A percentile compares a stretch with the other conserved stretches of the same genome.
Evolutionary conservation across 139 green algal genomes (phyloP).

Genomic region (Closterium sp.): DNA sequence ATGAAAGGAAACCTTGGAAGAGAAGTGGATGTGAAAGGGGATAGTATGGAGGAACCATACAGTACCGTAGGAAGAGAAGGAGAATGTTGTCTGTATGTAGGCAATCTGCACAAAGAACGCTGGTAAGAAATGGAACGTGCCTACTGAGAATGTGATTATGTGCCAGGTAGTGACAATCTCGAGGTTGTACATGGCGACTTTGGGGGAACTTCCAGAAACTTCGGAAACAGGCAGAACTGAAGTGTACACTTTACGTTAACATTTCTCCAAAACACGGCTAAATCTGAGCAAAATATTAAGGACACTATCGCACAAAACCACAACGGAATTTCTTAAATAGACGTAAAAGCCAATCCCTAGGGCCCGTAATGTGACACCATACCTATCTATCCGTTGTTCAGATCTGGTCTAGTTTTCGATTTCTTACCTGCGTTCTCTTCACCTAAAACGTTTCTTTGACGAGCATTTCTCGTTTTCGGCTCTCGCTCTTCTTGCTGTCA

Average conservation of each 20-base stretch:
- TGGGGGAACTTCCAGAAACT: not conserved
- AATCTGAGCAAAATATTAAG: too few relatives aligned
- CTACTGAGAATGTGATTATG: too few relatives aligned
- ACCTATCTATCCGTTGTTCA: too few relatives aligned
- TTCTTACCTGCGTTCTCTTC: not conserved
- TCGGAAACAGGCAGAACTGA: not conserved
- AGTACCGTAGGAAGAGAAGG: too few relatives aligned
- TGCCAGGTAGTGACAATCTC: not conserved
- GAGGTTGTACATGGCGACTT: too few relatives aligned
- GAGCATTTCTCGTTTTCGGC: not conserved
- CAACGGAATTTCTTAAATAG: not conserved
- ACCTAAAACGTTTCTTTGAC: not conserved
- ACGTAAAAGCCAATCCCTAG: not conserved
- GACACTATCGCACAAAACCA: not conserved
- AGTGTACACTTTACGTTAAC: not conserved
- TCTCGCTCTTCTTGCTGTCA: not conserved
- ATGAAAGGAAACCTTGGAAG: not conserved
- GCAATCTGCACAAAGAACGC: too few relatives aligned
- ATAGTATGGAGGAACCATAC: not conserved
- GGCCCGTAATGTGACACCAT: too few relatives aligned
- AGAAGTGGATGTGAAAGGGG: not conserved
- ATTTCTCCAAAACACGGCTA: too few relatives aligned
- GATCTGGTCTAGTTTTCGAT: not conserved
- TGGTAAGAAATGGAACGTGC: too few relatives aligned
- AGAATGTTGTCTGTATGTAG: too few relatives aligned